Evolutionary conservation across 192 early-diverging fungal species (phyloP), one percentile per base, ranked within the genome.

Genomic region (Gonapodya prolifera): DNA sequence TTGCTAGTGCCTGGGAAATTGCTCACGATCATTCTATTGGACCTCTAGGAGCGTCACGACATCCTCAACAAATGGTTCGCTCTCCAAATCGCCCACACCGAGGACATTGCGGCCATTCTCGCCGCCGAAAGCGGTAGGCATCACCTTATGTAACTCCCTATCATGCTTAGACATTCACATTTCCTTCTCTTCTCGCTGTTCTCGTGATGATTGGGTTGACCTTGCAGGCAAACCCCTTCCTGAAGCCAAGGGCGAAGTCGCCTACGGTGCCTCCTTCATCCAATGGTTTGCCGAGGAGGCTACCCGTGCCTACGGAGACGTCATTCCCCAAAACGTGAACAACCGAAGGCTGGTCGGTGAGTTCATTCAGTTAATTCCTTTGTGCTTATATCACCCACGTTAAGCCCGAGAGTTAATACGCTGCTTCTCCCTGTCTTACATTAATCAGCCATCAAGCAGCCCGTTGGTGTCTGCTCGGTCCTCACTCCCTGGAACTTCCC

Each of bases 211-310:
- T 77, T 31, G 78, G 31, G 35, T 2, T 36, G 75, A 77, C 80
- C 75, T 80, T n/a, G n/a, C n/a, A n/a, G n/a, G n/a, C n/a, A 69
- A 69, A n/a, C 45, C 45, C 13, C n/a, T 69, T 8, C 13, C 45
- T n/a, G 45, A 69, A n/a, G 45, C 45, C 13, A 69, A n/a, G 45
- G 45, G 45, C 8, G 45, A 69, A 69, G n/a, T 69, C 45, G 45
- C 45, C 45, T 69, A 2, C 78, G 82, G 81, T 32, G 87, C 85
- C 0, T 83, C 83, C 30, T 95, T 91, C 78, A 84, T 93, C 70
- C 89, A 92, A 78, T 95, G 92, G 93, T 94, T 93, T 79, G 84
- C 91, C n/a, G 93, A 94, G 75, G 94, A 95, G 78, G 91, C 94
- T 34, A 89, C 91, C 45, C 85, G 94, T 36, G 77, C 82, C 0